A percentile compares a stretch with the other conserved stretches of the same genome.
Conservation (phyloP, 129 eudicot genomes). For the Chrysanthemum makinoi region DNA sequence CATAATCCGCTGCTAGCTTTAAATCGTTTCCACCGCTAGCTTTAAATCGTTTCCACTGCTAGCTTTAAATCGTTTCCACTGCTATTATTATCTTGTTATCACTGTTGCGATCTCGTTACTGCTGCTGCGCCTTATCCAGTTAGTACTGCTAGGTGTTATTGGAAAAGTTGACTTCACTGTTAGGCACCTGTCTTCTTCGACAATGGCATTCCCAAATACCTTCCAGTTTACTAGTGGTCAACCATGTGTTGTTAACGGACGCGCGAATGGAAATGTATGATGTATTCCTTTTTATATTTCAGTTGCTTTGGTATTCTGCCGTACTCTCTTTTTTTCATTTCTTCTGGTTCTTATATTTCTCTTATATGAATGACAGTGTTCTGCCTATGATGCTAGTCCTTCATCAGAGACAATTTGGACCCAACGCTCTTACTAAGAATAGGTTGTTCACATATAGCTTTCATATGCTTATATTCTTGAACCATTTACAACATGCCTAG, state of each 20-base stretch:
- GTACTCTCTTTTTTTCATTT: neutral
- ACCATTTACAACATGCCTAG: slow-evolving; percentile 67
- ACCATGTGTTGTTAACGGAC: slow-evolving; percentile 5
- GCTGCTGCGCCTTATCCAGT: too few relatives aligned
- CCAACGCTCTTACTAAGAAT: slow-evolving; percentile 39
- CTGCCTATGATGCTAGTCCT: slow-evolving; percentile 76
- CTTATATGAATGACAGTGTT: slow-evolving; percentile 50
- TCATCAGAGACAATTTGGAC: slow-evolving; percentile 93
- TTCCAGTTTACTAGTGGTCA: slow-evolving; percentile 6
- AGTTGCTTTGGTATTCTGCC: neutral
- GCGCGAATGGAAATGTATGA: slow-evolving; percentile 21
- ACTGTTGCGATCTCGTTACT: too few relatives aligned
- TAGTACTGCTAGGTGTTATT: slow-evolving; percentile 66
- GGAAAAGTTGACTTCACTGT: slow-evolving; percentile 94
- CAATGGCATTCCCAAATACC: slow-evolving; percentile 5
- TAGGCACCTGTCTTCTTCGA: slow-evolving; percentile 16
- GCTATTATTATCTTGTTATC: too few relatives aligned
- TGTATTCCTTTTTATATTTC: neutral
- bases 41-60: too few relatives aligned
- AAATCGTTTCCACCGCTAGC: too few relatives aligned
- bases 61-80: too few relatives aligned
- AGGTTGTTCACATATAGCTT: neutral
- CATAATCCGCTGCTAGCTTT: too few relatives aligned
- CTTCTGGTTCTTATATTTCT: neutral
- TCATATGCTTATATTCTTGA: neutral